Conservation (phyloP, 2,329 filamentous ascomycete species). For the Aspergillus japonicus region DNA sequence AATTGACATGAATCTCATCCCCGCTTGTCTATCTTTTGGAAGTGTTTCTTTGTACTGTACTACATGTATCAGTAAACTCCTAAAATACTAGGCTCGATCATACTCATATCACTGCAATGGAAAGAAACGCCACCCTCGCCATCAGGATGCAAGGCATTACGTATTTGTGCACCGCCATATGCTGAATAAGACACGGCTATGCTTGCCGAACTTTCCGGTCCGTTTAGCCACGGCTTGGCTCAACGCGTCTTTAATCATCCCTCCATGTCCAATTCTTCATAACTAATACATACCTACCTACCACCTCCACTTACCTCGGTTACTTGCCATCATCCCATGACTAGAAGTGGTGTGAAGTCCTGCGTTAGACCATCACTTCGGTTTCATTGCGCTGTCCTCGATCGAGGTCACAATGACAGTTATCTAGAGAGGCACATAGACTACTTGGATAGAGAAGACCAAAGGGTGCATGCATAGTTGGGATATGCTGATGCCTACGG, state of each 20-base stretch:
- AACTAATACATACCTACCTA: too few species aligned
- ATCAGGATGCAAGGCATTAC: not conserved
- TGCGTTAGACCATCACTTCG: not conserved
- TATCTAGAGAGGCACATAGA: not conserved
- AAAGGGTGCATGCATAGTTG: not conserved
- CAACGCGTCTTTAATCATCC: not conserved
- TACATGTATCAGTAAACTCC: not conserved
- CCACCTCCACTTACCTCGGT: not conserved
- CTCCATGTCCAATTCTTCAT: not conserved
- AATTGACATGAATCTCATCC: not conserved
- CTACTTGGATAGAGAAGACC: not conserved
- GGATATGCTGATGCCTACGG: not conserved
- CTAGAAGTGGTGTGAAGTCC: not conserved
- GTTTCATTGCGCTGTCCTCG: not conserved
- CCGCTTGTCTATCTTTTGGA: too few species aligned
- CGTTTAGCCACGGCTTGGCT: constrained; percentile 2
- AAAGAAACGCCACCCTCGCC: not conserved
- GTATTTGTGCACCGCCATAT: constrained; percentile 4
- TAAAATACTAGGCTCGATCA: not conserved
- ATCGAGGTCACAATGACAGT: not conserved
- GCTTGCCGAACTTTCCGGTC: constrained; percentile 14
- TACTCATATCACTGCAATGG: not conserved
- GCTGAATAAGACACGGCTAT: constrained; percentile 11
- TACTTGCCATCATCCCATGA: not conserved
- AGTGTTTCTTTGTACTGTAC: too few species aligned